phyloP scores from a whole-genome alignment of 2,329 filamentous ascomycete species.

The Venturia nashicola region DNA sequence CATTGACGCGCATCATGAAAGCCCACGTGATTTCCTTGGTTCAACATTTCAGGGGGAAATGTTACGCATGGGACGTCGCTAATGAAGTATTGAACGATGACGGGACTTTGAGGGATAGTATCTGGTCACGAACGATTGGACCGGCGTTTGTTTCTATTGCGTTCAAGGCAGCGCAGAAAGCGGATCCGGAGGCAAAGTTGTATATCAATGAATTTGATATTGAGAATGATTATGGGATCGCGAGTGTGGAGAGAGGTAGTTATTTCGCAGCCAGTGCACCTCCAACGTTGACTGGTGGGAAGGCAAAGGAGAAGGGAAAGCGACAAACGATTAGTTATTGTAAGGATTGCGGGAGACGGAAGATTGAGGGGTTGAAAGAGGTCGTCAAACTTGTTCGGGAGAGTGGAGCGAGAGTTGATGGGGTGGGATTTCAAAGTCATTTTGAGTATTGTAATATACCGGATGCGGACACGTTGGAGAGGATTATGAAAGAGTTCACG shows the following conservation, averaged over 20 bases:
- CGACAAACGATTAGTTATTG: slow-evolving; percentile 12
- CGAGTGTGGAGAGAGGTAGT: background rate
- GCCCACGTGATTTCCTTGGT: slow-evolving; percentile 25
- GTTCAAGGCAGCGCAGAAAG: slow-evolving; percentile 27
- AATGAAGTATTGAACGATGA: slow-evolving; percentile 34
- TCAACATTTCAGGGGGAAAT: slow-evolving; percentile 23
- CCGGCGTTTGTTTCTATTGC: slow-evolving; percentile 34
- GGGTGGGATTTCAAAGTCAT: slow-evolving; percentile 41
- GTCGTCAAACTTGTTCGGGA: background rate
- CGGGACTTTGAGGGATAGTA: slow-evolving; percentile 29
- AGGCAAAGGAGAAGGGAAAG: slow-evolving; percentile 25
- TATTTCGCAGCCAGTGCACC: background rate
- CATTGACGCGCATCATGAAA: slow-evolving; percentile 1
- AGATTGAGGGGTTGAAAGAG: background rate
- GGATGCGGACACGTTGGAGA: slow-evolving; percentile 26
- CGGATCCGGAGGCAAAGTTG: slow-evolving; percentile 28
- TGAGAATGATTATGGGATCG: slow-evolving; percentile 20
- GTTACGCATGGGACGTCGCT: slow-evolving; percentile 28
- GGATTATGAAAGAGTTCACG: slow-evolving; percentile 39
- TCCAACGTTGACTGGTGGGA: slow-evolving; percentile 20
- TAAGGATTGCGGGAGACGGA: background rate
- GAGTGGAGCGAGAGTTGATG: slow-evolving; percentile 22
- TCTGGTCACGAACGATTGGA: slow-evolving; percentile 32
- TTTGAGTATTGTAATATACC: slow-evolving; percentile 30
- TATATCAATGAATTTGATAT: slow-evolving; percentile 35